These are phyloP conservation scores for Posidonia oceanica DNA, from an alignment of 116 monocot species.

Conservation along the genomic window DNA sequence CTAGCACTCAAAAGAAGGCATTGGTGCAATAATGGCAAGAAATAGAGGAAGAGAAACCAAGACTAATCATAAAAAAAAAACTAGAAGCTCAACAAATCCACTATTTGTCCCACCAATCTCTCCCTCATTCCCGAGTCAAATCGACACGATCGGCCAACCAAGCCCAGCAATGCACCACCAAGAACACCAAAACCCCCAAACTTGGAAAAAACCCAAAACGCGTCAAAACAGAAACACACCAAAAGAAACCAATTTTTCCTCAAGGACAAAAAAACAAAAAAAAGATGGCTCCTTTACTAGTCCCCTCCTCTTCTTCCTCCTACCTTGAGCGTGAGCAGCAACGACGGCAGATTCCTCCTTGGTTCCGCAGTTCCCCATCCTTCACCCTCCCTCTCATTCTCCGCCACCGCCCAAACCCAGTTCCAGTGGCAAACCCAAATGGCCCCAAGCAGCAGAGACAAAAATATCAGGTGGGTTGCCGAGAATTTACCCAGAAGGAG, in stretches of 20 bases:
- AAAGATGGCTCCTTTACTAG: not conserved
- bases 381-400: slow-evolving; percentile 43
- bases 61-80: not conserved
- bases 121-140: not conserved
- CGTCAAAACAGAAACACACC: not conserved
- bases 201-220: not conserved
- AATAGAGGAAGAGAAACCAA: not conserved
- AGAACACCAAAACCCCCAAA: not conserved
- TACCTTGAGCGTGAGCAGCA: slow-evolving; percentile 63
- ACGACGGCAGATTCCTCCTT: slow-evolving; percentile 86
- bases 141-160: not conserved
- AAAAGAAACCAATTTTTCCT: not conserved
- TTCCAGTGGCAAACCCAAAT: not conserved
- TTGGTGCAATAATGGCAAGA: not conserved
- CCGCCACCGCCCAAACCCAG: slow-evolving; percentile 1
- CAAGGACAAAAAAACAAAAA: no score
- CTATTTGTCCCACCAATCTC: not conserved
- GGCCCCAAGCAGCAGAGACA: not conserved
- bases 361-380: slow-evolving; percentile 96
- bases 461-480: slow-evolving; percentile 1
- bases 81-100: not conserved
- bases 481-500: not conserved
- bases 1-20: not conserved
- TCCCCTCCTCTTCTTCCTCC: not conserved
- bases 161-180: not conserved